Base-by-base conservation (phyloP, 2,329 filamentous ascomycete genomes). In the Drechslerella coelobrocha region DNA sequence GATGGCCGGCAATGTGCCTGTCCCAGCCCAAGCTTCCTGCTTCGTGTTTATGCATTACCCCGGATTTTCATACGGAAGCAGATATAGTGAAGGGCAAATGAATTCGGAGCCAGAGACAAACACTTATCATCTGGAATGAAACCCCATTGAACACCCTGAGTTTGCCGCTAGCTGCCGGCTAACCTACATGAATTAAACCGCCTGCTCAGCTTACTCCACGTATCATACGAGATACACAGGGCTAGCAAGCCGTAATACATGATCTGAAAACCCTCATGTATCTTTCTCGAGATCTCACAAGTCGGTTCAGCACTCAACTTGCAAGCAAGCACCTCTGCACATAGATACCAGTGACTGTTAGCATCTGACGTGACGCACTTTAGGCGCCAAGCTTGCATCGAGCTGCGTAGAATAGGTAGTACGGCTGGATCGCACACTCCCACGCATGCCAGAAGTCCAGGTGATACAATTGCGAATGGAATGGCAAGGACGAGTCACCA, bases 21-120 rank as follows among this genome's bases (percentile, higher is more conserved):
- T 69, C 65, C 65, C 57, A 69, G 37, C 61, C 65, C 56, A 52
- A 61, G 43, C 57, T 62, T 57, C 57, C 65, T 62, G 65, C 65
- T 69, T 4, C 12, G 4, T 39, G n/a, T 14, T 69, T 61, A 57
- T 69, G 65, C 65, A 69, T 69, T 69, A 69, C 65, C 65, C 65
- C 65, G 62, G 65, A 69, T 69, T 69, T 69, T 69, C 63, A 29
- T 57, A 59, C 57, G 19, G 56, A 47, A 50, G 37, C 55, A 37
- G 54, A 45, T n/a, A 68, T 52, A 39, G 24, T 31, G 34, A 34
- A 47, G 39, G 37, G 31, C 27, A 51, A 48, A 34, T 19, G 6
- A 34, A 53, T 17, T 31, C 27, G 2, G 27, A 8, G 60, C 48
- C 26, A 55, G 61, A 34, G 45, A 65, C 41, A 51, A 65, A 54